Percentiles rank a stretch among this genome's conserved stretches.
phyloP scores from a whole-genome alignment of 2,329 filamentous ascomycete genomes.

The Xylaria sp. region DNA sequence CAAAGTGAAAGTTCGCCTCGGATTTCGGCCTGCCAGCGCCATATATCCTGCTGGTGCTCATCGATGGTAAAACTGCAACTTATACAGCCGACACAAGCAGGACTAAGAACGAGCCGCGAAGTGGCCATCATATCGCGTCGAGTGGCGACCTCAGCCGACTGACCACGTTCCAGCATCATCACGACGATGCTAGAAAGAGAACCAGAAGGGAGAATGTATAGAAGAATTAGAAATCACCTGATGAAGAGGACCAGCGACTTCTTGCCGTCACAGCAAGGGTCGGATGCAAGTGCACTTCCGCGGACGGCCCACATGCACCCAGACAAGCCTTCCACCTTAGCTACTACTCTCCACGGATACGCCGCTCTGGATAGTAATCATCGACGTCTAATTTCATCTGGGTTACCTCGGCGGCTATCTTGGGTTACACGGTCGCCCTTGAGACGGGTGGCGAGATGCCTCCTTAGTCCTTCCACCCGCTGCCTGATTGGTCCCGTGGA shows the following conservation, averaged over 20 bases:
- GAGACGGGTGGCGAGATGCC: constrained; percentile 9
- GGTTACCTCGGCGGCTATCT: constrained; percentile 26
- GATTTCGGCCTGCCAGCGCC: background rate
- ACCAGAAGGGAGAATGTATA: background rate
- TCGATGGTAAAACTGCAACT: background rate
- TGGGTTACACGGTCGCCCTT: constrained; percentile 34
- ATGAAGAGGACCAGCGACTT: constrained; percentile 41
- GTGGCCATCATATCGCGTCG: constrained; percentile 1
- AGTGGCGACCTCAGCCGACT: background rate
- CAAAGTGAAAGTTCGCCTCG: background rate
- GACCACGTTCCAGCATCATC: background rate
- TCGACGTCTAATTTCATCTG: constrained; percentile 29
- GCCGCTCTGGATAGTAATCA: constrained; percentile 30
- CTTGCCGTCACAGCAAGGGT: constrained; percentile 43
- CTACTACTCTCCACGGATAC: constrained; percentile 26
- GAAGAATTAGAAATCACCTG: constrained; percentile 39
- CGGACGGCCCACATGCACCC: constrained; percentile 40
- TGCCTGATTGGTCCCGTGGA: constrained; percentile 31
- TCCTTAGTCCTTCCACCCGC: constrained; percentile 10
- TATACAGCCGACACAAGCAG: background rate
- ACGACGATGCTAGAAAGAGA: constrained; percentile 11
- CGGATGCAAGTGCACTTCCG: constrained; percentile 45
- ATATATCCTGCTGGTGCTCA: background rate
- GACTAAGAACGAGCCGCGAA: background rate
- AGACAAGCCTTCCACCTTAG: constrained; percentile 25